Percentiles rank a stretch among this genome's conserved stretches.
Evolutionary conservation across 164 flowering plant species (phyloP).

Genomic region (Malania oleifera): DNA sequence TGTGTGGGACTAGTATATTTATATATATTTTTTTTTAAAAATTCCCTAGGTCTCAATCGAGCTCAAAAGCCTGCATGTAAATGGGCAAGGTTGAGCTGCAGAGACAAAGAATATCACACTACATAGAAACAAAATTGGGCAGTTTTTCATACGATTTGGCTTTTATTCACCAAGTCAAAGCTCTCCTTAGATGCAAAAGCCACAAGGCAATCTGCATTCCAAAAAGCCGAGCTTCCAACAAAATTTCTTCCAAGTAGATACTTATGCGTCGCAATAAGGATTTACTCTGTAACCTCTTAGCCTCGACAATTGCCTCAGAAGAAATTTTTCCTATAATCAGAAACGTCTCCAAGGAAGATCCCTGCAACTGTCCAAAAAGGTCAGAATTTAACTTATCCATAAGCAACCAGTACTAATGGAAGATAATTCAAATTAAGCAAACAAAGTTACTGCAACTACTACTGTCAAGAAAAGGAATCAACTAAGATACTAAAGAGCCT

Average conservation of each 20-base stretch:
- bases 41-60: constrained; percentile 9
- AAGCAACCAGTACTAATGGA: too few relatives aligned
- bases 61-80: constrained; percentile 8
- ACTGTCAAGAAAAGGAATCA: too few relatives aligned
- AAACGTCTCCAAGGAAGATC: constrained; percentile 73
- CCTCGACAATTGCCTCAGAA: constrained; percentile 70
- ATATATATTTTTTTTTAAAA: background rate
- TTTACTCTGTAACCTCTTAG: constrained; percentile 43
- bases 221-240: constrained; percentile 56
- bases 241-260: constrained; percentile 53
- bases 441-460: too few relatives aligned
- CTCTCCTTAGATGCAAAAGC: constrained; percentile 59
- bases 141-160: background rate
- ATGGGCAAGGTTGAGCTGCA: background rate
- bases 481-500: too few relatives aligned
- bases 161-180: constrained; percentile 26
- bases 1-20: too few relatives aligned
- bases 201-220: constrained; percentile 68
- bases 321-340: constrained; percentile 81
- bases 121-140: background rate
- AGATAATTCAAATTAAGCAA: too few relatives aligned
- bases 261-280: constrained; percentile 41
- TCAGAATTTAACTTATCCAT: background rate
- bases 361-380: constrained; percentile 49
- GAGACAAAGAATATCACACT: constrained; percentile 20